These are phyloP conservation scores for Monosporascus sp. DNA, from an alignment of 2,329 filamentous ascomycete genomes.

Conservation along the genomic window DNA sequence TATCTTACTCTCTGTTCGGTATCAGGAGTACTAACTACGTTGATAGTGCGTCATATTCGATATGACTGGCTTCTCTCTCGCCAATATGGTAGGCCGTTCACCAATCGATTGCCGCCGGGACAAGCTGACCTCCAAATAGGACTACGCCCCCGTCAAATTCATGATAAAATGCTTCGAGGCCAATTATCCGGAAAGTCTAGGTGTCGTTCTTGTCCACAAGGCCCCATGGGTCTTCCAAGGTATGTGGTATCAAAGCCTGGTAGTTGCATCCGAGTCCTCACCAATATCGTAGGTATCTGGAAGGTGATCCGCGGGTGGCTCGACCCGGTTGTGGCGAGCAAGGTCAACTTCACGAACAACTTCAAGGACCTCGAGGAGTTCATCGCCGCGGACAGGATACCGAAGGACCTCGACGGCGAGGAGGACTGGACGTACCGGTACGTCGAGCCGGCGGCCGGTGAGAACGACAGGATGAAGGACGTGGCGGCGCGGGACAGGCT, in stretches of 20 bases:
- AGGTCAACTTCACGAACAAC: conserved; percentile 88
- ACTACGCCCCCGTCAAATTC: conserved; percentile 95
- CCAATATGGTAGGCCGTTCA: conserved; percentile 70
- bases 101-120: not conserved
- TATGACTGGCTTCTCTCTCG: conserved; percentile 87
- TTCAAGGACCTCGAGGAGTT: conserved; percentile 72
- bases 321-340: conserved; percentile 89
- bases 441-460: conserved; percentile 65
- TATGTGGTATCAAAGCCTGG: conserved; percentile 29
- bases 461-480: conserved; percentile 72
- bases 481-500: conserved; percentile 57
- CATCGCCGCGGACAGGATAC: conserved; percentile 64
- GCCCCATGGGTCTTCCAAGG: conserved; percentile 96
- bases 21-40: conserved; percentile 13
- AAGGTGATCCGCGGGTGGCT: conserved; percentile 93
- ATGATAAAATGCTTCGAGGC: conserved; percentile 99
- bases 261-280: conserved; percentile 29
- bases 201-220: conserved; percentile 88
- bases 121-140: conserved; percentile 39
- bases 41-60: conserved; percentile 84
- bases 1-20: no score
- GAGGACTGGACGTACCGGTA: conserved; percentile 84
- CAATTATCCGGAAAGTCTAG: conserved; percentile 92
- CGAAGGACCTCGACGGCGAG: conserved; percentile 78
- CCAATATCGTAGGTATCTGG: conserved; percentile 69